phyloP scores from a whole-genome alignment of 2,329 filamentous ascomycete species.

The Trichoderma pleuroti region DNA sequence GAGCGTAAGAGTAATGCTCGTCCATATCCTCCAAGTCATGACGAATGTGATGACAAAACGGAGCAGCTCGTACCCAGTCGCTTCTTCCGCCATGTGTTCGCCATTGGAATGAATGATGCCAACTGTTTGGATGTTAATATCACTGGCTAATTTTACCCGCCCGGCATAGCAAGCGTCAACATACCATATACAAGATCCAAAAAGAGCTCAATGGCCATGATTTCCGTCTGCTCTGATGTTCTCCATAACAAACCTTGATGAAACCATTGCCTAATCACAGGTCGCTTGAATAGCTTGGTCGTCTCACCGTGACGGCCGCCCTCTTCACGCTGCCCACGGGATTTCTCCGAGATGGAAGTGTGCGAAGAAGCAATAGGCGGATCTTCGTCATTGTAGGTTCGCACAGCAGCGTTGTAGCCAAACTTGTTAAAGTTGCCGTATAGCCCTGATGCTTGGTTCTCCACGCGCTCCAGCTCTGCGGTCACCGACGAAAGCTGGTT shows the following conservation, averaged over 20 bases:
- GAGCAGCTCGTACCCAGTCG: constrained; percentile 53
- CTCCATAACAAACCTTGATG: constrained; percentile 63
- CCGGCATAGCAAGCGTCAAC: not conserved
- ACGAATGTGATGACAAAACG: constrained; percentile 60
- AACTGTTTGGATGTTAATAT: constrained; percentile 33
- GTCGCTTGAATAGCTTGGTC: constrained; percentile 56
- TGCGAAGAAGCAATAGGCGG: constrained; percentile 21
- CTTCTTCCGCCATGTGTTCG: constrained; percentile 55
- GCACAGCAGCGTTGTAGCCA: constrained; percentile 57
- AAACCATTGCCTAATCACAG: constrained; percentile 62
- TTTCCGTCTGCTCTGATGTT: constrained; percentile 54
- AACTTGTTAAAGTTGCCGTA: constrained; percentile 62
- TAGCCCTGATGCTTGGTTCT: constrained; percentile 51
- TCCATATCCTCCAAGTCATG: constrained; percentile 63
- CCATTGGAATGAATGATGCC: constrained; percentile 63
- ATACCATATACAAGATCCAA: constrained; percentile 57
- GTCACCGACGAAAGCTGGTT: constrained; percentile 51
- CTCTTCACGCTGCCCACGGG: not conserved
- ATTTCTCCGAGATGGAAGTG: constrained; percentile 24
- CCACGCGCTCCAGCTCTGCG: constrained; percentile 51
- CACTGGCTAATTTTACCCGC: not conserved
- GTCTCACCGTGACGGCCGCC: constrained; percentile 37
- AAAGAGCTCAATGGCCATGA: constrained; percentile 62
- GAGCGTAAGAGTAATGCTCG: constrained; percentile 53
- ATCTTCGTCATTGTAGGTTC: constrained; percentile 41